Evolutionary conservation across 31 red algal species (phyloP).

Genomic region (Porphyra umbilicalis): DNA sequence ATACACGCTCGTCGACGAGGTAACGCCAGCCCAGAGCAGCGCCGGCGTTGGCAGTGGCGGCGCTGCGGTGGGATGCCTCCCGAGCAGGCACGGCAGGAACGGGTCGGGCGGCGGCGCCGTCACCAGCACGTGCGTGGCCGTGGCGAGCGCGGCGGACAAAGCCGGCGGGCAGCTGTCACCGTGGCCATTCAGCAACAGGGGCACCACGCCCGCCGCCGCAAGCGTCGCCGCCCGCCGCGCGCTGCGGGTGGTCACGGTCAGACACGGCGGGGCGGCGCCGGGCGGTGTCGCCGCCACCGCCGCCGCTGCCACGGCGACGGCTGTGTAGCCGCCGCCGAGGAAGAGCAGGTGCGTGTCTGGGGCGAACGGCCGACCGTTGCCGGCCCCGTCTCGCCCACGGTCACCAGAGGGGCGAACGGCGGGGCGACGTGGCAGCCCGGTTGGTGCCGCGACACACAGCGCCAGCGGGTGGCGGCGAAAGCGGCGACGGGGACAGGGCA

Average conservation of each 20-base stretch:
- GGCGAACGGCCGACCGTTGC: background rate
- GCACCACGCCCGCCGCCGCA: background rate
- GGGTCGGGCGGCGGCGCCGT: conserved; percentile 1
- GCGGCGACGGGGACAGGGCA: no score
- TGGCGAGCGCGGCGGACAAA: background rate
- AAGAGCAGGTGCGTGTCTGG: background rate
- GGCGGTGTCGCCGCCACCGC: background rate
- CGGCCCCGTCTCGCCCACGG: no score
- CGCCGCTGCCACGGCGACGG: background rate
- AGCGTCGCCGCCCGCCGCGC: background rate
- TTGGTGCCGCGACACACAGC: no score
- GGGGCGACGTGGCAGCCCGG: no score
- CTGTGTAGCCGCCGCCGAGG: background rate
- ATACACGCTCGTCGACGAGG: background rate
- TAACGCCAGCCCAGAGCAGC: background rate
- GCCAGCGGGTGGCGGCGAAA: no score
- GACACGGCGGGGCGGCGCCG: background rate
- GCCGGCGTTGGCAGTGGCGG: background rate
- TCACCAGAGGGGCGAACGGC: no score
- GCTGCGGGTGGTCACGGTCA: background rate
- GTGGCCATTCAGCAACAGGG: background rate
- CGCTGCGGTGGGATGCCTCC: background rate
- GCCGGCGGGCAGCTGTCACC: background rate
- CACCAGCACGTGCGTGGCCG: background rate
- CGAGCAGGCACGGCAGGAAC: background rate